Conservation (phyloP, 352 stramenopile genomes). For the Phytophthora niederhauseri region DNA sequence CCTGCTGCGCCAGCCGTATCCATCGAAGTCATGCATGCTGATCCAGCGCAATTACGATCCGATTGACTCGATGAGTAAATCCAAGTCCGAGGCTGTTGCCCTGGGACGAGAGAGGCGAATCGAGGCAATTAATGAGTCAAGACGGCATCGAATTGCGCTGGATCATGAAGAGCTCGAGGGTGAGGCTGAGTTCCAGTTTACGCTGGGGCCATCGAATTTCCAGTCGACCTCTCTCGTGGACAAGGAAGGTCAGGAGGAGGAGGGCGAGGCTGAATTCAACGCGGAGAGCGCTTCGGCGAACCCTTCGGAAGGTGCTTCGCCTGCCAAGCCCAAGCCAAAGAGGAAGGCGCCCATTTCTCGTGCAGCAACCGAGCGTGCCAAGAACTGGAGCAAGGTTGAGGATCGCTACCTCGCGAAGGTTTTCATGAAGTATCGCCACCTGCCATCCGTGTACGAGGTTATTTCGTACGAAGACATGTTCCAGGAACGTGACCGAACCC, state of each 20-base stretch:
- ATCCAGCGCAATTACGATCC: constrained; percentile 83
- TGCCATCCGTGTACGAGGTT: constrained; percentile 86
- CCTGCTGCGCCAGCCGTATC: constrained; percentile 75
- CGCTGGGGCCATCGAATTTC: constrained; percentile 65
- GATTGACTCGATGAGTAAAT: constrained; percentile 65
- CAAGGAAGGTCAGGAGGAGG: constrained; percentile 40
- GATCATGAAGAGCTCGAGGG: constrained; percentile 82
- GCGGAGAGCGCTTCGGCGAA: constrained; percentile 9
- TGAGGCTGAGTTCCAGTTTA: constrained; percentile 83
- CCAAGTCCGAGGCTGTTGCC: constrained; percentile 63
- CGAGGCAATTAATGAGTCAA: constrained; percentile 63
- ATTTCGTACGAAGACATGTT: constrained; percentile 93
- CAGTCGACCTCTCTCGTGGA: constrained; percentile 55
- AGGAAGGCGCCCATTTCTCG: constrained; percentile 37
- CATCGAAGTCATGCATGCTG: constrained; percentile 65
- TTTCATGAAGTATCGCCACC: constrained; percentile 77
- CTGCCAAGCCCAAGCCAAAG: constrained; percentile 24
- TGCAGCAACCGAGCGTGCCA: constrained; percentile 57
- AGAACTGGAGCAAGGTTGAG: constrained; percentile 86
- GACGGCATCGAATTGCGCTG: constrained; percentile 70
- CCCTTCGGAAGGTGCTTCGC: constrained; percentile 12
- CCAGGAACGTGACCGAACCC: constrained; percentile 81
- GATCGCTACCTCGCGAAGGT: constrained; percentile 83
- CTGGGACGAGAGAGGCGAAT: constrained; percentile 65
- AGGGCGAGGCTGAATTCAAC: constrained; percentile 37